These are phyloP conservation scores for Striga hermonthica DNA, from an alignment of 305 asterid species.

Conservation along the genomic window DNA sequence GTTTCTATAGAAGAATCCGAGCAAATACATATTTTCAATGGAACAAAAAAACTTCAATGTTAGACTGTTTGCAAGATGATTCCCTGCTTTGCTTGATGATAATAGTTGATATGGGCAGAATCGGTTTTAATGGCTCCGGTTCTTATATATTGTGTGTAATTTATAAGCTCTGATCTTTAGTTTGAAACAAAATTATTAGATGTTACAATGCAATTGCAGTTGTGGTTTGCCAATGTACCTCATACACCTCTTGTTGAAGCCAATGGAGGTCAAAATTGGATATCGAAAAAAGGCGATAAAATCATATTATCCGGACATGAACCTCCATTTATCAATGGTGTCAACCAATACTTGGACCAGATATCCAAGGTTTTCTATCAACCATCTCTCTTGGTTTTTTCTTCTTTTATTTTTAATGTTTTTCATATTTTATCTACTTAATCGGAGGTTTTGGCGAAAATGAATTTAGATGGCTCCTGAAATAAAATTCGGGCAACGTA, in stretches of 20 bases:
- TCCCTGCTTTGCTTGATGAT: not conserved
- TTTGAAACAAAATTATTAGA: no score
- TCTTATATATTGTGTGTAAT: not conserved
- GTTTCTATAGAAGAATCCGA: no score
- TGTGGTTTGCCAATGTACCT: slow-evolving; percentile 58
- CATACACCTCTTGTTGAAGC: slow-evolving; percentile 32
- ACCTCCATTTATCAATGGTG: slow-evolving; percentile 37
- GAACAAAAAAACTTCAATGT: no score
- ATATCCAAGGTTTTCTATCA: slow-evolving; percentile 56
- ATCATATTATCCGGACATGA: slow-evolving; percentile 39
- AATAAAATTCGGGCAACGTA: slow-evolving; percentile 52
- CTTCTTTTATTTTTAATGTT: no score
- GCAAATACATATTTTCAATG: no score
- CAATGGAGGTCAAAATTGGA: slow-evolving; percentile 31
- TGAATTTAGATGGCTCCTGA: slow-evolving; percentile 57
- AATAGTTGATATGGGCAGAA: no score
- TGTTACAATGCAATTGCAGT: slow-evolving; percentile 36
- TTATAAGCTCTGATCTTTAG: not conserved
- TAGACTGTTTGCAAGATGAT: not conserved
- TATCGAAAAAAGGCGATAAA: slow-evolving; percentile 42
- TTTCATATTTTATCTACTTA: slow-evolving; percentile 12
- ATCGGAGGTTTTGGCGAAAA: slow-evolving; percentile 27
- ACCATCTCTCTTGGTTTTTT: slow-evolving; percentile 21
- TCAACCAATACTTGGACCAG: slow-evolving; percentile 46
- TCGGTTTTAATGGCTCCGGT: not conserved